Conservation (phyloP, 352 stramenopile species). For the Phytopythium chamaehyphon region DNA sequence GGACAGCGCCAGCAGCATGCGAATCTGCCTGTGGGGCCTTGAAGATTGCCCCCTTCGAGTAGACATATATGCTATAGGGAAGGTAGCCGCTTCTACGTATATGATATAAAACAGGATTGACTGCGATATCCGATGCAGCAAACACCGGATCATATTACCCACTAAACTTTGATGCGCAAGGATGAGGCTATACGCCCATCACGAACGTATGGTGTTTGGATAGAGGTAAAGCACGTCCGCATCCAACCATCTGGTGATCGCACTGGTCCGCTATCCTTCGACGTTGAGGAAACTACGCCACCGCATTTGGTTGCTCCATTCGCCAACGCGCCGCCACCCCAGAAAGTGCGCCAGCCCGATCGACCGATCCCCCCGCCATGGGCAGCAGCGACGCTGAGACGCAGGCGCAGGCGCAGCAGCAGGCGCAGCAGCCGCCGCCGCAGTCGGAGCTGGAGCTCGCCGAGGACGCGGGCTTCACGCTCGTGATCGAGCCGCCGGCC, state of each 20-base stretch:
- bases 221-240: too few species aligned
- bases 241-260: too few species aligned
- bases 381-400: conserved; percentile 21
- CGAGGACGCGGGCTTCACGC: conserved; percentile 48
- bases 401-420: not conserved
- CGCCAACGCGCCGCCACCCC: conserved; percentile 7
- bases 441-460: conserved; percentile 3
- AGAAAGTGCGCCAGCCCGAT: conserved; percentile 2
- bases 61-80: not conserved
- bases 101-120: not conserved
- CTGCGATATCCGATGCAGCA: not conserved
- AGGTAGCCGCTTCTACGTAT: not conserved
- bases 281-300: not conserved
- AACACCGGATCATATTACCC: conserved; percentile 4
- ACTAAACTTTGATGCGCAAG: conserved; percentile 8
- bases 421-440: not conserved
- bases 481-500: conserved; percentile 50
- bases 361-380: conserved; percentile 16
- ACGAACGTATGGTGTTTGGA: too few species aligned
- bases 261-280: not conserved
- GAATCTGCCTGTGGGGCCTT: not conserved
- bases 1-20: too few species aligned
- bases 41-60: too few species aligned
- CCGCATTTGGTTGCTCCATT: not conserved
- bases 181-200: not conserved